These are phyloP conservation scores for Daucus carota DNA, from an alignment of 129 eudicot genomes.

Conservation along the genomic window DNA sequence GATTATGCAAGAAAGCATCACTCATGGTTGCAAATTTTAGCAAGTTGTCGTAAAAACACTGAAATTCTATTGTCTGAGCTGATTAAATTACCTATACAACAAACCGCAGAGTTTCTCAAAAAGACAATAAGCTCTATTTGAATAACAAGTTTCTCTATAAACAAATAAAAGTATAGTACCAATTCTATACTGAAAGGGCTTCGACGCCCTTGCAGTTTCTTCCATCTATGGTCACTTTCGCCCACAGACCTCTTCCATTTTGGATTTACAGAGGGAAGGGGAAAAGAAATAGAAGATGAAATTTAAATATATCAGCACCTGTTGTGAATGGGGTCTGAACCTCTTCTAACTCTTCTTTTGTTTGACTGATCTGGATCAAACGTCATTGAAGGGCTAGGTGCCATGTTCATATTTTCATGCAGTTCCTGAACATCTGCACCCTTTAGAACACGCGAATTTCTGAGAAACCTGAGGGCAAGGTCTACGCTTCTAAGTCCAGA, in stretches of 20 bases:
- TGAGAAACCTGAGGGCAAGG: conserved; percentile 40
- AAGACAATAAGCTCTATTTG: conserved; percentile 18
- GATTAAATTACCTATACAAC: conserved; percentile 17
- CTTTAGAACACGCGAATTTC: conserved; percentile 35
- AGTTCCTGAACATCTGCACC: conserved; percentile 27
- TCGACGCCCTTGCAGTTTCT: conserved; percentile 5
- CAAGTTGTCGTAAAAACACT: conserved; percentile 1
- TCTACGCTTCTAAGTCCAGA: conserved; percentile 33
- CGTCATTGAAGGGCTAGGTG: conserved; percentile 54
- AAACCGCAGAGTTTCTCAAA: conserved; percentile 11
- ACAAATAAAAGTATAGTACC: conserved; percentile 11
- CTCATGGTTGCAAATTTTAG: background rate
- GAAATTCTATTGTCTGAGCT: conserved; percentile 15
- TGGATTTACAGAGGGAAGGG: background rate
- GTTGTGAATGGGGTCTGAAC: conserved; percentile 85
- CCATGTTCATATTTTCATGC: conserved; percentile 25
- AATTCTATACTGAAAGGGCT: conserved; percentile 32
- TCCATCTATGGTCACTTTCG: background rate
- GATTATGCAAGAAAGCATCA: conserved; percentile 1
- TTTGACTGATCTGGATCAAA: conserved; percentile 55
- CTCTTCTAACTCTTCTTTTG: conserved; percentile 61
- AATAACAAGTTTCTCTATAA: conserved; percentile 12
- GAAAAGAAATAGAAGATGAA: background rate
- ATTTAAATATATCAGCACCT: conserved; percentile 27
- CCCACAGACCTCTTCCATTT: background rate